These are phyloP conservation scores for Clonostachys byssicola DNA, from an alignment of 2,329 filamentous ascomycete species.

Conservation along the genomic window DNA sequence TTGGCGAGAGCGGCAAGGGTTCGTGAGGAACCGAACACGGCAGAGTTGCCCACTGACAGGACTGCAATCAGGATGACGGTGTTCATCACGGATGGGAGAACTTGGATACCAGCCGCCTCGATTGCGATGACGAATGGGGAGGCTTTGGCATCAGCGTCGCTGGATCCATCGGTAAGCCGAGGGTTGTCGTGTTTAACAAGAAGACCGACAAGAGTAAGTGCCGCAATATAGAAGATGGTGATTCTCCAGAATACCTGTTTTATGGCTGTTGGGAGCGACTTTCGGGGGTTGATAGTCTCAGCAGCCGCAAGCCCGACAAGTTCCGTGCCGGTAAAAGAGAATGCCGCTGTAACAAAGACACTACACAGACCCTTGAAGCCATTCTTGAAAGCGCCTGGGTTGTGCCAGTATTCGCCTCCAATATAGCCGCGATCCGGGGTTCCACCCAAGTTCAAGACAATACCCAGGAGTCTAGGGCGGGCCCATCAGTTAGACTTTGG, in stretches of 20 bases:
- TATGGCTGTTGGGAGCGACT: constrained; percentile 79
- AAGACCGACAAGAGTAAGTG: constrained; percentile 75
- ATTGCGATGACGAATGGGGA: constrained; percentile 96
- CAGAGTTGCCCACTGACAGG: constrained; percentile 85
- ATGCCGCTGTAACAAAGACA: constrained; percentile 73
- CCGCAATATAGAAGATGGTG: constrained; percentile 82
- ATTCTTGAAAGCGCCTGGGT: constrained; percentile 81
- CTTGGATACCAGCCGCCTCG: constrained; percentile 73
- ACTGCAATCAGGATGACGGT: constrained; percentile 90
- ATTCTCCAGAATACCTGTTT: constrained; percentile 98
- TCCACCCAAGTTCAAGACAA: constrained; percentile 81
- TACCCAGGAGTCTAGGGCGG: constrained; percentile 72
- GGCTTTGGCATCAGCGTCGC: constrained; percentile 63
- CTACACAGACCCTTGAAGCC: constrained; percentile 81
- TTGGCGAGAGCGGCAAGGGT: constrained; percentile 88
- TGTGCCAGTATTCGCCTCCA: constrained; percentile 70
- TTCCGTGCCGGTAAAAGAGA: constrained; percentile 73
- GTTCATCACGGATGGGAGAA: constrained; percentile 87
- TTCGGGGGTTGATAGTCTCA: constrained; percentile 74
- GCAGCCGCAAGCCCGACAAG: constrained; percentile 73
- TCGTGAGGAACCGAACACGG: constrained; percentile 86
- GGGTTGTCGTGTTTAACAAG: constrained; percentile 71
- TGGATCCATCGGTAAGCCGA: constrained; percentile 53
- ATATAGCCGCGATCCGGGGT: constrained; percentile 72
- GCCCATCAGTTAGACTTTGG: background rate